Conservation (phyloP, 768 basidiomycete species). For the Leccinum barrowsii region DNA sequence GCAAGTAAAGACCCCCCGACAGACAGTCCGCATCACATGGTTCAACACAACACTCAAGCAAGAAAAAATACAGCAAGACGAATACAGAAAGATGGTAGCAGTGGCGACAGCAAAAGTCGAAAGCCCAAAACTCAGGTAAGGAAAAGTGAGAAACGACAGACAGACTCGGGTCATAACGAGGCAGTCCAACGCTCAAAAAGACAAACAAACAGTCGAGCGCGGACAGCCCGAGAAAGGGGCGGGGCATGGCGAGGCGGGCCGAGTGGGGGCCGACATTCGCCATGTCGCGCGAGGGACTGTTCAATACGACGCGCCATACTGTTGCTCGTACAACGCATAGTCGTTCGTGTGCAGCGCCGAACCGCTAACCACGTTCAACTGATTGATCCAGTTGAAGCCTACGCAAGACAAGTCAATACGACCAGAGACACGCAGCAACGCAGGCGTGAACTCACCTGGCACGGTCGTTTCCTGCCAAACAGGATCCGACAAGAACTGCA, state of each 20-base stretch:
- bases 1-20: background rate
- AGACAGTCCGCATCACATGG: background rate
- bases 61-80: background rate
- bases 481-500: conserved; percentile 56
- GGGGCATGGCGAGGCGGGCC: no score
- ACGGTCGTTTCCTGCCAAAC: conserved; percentile 54
- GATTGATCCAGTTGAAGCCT: conserved; percentile 38
- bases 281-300: background rate
- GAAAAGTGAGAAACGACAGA: background rate
- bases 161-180: background rate
- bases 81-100: background rate
- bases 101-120: background rate
- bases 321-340: conserved; percentile 26
- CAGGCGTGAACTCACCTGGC: conserved; percentile 41
- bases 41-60: background rate
- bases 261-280: background rate
- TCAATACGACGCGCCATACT: conserved; percentile 7
- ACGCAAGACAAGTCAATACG: background rate
- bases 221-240: background rate
- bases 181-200: background rate
- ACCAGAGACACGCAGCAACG: background rate
- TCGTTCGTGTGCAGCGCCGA: conserved; percentile 23
- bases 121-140: background rate
- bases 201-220: background rate
- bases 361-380: conserved; percentile 19